Conservation (phyloP, 768 basidiomycete species). For the Kwoniella shandongensis region DNA sequence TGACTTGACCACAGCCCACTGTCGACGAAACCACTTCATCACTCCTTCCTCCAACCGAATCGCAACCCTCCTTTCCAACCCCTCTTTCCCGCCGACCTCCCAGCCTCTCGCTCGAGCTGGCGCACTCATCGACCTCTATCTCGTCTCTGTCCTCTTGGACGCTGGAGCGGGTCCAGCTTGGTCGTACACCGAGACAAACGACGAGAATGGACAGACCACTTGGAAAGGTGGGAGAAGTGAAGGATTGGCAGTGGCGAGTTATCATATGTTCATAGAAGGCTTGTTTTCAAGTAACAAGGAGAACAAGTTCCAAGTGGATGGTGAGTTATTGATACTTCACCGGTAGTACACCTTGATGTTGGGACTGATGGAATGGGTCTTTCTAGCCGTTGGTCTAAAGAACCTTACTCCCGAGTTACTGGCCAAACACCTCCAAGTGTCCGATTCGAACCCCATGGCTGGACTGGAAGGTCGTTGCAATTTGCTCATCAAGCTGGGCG, state of each 20-base stretch:
- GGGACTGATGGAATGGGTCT: too few species aligned
- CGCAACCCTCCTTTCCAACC: conserved; percentile 56
- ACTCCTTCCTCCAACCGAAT: conserved; percentile 59
- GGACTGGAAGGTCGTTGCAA: conserved; percentile 83
- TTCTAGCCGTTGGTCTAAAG: conserved; percentile 69
- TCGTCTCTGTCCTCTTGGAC: conserved; percentile 84
- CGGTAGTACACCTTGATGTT: not conserved
- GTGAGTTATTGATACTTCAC: conserved; percentile 57
- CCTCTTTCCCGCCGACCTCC: conserved; percentile 24
- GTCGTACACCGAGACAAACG: conserved; percentile 68
- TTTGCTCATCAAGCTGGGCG: conserved; percentile 70
- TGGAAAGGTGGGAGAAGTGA: conserved; percentile 65
- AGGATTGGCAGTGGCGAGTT: conserved; percentile 80
- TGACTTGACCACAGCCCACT: conserved; percentile 28
- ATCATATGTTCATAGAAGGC: conserved; percentile 83
- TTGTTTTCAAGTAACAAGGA: conserved; percentile 69
- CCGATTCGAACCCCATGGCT: conserved; percentile 73
- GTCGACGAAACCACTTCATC: conserved; percentile 38
- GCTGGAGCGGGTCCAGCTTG: conserved; percentile 86
- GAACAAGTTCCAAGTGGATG: conserved; percentile 75
- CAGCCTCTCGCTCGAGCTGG: conserved; percentile 60
- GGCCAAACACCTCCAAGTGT: conserved; percentile 75
- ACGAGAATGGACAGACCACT: conserved; percentile 12
- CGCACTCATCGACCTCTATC: conserved; percentile 81
- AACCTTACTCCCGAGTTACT: conserved; percentile 64